Percentiles rank a stretch among this genome's conserved stretches.
phyloP scores from a whole-genome alignment of 495 filamentous ascomycete species.

The Pseudevernia furfuracea region DNA sequence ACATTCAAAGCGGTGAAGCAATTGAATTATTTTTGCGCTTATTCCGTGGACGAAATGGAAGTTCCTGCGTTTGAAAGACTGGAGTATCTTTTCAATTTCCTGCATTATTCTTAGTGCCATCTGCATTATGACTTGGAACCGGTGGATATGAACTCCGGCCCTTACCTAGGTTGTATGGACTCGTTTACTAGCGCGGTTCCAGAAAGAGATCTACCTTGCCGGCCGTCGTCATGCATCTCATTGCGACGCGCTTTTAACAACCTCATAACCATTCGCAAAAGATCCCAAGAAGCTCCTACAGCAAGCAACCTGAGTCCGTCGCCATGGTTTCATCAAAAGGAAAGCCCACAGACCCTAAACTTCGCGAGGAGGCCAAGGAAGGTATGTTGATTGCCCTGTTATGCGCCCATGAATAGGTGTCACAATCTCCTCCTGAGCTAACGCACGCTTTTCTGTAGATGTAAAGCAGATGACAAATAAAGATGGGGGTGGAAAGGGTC shows the following conservation, averaged over 20 bases:
- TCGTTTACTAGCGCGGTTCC: slow-evolving; percentile 15
- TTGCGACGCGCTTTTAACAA: slow-evolving; percentile 19
- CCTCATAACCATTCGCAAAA: slow-evolving; percentile 7
- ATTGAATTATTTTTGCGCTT: neutral
- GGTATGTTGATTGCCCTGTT: slow-evolving; percentile 15
- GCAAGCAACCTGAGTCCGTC: neutral
- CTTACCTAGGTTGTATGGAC: neutral
- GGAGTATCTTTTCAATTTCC: neutral
- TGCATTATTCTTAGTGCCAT: neutral
- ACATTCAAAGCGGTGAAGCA: neutral
- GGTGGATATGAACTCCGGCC: neutral
- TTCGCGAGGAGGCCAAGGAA: slow-evolving; percentile 45
- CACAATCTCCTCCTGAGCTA: slow-evolving; percentile 6
- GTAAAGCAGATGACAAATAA: slow-evolving; percentile 44
- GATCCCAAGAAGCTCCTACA: neutral
- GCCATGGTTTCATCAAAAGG: slow-evolving; percentile 43
- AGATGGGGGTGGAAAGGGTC: slow-evolving; percentile 46
- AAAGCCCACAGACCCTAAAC: slow-evolving; percentile 46
- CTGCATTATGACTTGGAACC: neutral
- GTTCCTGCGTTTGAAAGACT: neutral
- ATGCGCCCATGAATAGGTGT: neutral
- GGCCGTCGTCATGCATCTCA: slow-evolving; percentile 22
- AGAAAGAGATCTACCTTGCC: slow-evolving; percentile 17
- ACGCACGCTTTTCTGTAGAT: slow-evolving; percentile 16
- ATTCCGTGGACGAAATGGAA: neutral